Evolutionary conservation across 768 basidiomycete species (phyloP), one percentile per base, ranked within the genome.

Genomic region (Collybiopsis luxurians): DNA sequence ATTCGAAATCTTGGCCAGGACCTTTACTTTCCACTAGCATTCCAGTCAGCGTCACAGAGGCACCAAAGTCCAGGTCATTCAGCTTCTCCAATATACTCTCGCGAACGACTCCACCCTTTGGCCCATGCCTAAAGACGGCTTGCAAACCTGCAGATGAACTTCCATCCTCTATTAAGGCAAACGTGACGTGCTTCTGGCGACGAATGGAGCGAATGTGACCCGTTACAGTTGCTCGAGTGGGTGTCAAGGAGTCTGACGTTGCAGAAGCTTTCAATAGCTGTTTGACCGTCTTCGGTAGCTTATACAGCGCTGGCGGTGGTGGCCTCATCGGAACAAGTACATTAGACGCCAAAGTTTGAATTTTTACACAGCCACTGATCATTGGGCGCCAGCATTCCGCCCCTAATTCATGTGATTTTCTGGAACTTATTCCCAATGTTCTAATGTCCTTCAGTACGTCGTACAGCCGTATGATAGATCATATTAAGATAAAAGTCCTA

Each of bases 201-300:
- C 94, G 80, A 39, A 95, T 80, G 2, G 90, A 92, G 63, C 87
- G 88, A 55, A 98, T 78, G 92, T 92, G 96, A 51, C 91, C 95
- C 42, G 85, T 83, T 10, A 95, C 79, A 17, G 76, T 76, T 0
- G 78, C 66, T 1, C n/a, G n/a, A n/a, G 59, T 46, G 2, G 24
- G 21, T 11, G 23, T 21, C 17, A 19, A 53, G 57, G 31, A 48
- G 51, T 51, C 1, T 52, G 26, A n/a, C n/a, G n/a, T n/a, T 10
- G 59, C 15, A 12, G 56, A 31, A 0, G 48, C 30, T 1, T 63
- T 24, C n/a, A 66, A 59, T 23, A 67, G 51, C 27, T 66, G 59
- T 2, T 57, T 62, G 43, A 67, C 65, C 21, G 66, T 66, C 3
- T 62, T 62, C 9, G 63, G 61, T 2, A 63, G 58, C 27, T 57